A percentile compares a stretch with the other conserved stretches of the same genome.
Evolutionary conservation across 202 grass and related monocot genomes (phyloP).

Genomic region (Schoenoplectus tabernaemontani): DNA sequence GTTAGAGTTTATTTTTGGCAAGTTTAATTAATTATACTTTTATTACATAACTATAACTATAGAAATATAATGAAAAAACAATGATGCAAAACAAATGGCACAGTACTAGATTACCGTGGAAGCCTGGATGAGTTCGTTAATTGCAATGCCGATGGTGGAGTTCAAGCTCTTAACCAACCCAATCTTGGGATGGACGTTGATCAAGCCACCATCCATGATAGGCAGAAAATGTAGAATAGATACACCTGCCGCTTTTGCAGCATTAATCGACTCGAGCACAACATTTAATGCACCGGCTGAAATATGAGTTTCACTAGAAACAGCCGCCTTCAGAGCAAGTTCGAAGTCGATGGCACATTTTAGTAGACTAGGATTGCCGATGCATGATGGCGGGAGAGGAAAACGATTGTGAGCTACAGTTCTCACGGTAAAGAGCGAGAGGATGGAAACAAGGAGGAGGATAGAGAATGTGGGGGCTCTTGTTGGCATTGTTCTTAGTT

Average conservation of each 20-base stretch:
- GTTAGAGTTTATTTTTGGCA: neutral
- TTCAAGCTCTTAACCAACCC: neutral
- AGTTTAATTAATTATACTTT: neutral
- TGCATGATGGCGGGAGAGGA: neutral
- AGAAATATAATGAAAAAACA: neutral
- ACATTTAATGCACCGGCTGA: neutral
- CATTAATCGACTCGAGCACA: neutral
- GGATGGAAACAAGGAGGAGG: neutral
- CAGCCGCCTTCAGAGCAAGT: neutral
- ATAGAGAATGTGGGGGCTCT: neutral
- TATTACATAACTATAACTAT: no score
- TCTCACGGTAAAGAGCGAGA: neutral
- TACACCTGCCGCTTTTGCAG: neutral
- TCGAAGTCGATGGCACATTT: neutral
- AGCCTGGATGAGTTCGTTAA: neutral
- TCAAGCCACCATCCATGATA: neutral
- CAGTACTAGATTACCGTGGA: neutral
- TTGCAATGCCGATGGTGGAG: neutral
- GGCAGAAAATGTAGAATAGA: neutral
- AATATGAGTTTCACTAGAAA: neutral
- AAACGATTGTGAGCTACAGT: neutral
- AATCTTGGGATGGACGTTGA: neutral
- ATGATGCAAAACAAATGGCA: neutral
- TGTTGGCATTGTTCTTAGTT: neutral
- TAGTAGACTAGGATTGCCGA: neutral